These are phyloP conservation scores for Breviolum minutum DNA, from an alignment of 73 alveolate genomes.

Conservation along the genomic window DNA sequence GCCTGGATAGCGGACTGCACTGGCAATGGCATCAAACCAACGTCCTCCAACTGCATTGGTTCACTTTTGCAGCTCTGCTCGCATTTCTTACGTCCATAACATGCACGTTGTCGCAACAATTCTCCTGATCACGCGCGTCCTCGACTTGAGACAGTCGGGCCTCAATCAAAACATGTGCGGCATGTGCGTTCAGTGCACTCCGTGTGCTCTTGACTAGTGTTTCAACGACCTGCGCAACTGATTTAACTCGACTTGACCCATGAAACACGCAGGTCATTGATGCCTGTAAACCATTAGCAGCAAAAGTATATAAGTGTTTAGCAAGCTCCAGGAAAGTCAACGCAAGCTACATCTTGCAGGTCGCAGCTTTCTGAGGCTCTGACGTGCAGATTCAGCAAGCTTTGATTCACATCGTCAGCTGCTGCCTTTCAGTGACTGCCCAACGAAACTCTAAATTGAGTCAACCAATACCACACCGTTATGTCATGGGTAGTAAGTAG, in stretches of 20 bases:
- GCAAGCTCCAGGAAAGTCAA: neutral
- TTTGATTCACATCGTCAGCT: slow-evolving; percentile 29
- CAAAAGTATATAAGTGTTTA: too few species aligned
- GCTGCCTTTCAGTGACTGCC: neutral
- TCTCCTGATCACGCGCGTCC: neutral
- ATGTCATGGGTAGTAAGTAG: too few species aligned
- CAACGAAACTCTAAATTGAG: too few species aligned
- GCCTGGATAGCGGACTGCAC: neutral
- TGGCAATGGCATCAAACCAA: neutral
- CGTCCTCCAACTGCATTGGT: neutral
- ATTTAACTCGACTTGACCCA: too few species aligned
- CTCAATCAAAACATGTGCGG: neutral
- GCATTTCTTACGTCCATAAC: too few species aligned
- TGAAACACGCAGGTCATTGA: too few species aligned
- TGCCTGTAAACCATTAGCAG: too few species aligned
- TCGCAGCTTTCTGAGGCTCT: neutral
- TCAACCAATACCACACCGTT: too few species aligned
- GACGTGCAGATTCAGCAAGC: slow-evolving; percentile 5
- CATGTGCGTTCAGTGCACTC: neutral
- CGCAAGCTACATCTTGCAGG: neutral
- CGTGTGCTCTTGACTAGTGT: too few species aligned
- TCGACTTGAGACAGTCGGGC: slow-evolving; percentile 24
- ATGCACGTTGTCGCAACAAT: neutral
- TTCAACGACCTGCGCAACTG: too few species aligned
- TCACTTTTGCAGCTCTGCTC: neutral